phyloP scores from a whole-genome alignment of 805 yeast genomes.

The Lipomyces spencermartinsiae region DNA sequence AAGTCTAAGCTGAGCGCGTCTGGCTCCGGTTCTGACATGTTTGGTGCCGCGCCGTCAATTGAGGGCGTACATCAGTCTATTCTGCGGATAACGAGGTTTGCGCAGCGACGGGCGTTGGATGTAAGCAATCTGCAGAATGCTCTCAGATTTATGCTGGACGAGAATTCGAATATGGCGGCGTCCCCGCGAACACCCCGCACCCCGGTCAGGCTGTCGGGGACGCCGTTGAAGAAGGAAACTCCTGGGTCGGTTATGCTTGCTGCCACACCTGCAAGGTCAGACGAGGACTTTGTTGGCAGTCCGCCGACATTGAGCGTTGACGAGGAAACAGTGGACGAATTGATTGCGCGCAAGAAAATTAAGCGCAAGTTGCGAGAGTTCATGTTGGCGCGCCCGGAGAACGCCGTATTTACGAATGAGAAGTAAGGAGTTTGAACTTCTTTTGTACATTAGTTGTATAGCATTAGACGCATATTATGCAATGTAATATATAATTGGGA shows the following conservation, averaged over 20 bases:
- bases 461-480: not conserved
- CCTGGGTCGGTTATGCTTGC: not conserved
- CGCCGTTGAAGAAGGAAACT: not conserved
- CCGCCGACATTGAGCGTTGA: constrained; percentile 16
- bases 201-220: not conserved
- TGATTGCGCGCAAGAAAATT: constrained; percentile 16
- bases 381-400: constrained; percentile 14
- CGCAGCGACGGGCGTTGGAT: constrained; percentile 26
- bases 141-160: not conserved
- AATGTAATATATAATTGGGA: not conserved
- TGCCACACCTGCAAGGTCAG: not conserved
- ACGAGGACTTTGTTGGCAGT: not conserved
- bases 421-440: not conserved
- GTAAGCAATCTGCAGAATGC: constrained; percentile 21
- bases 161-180: not conserved
- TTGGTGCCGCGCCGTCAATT: constrained; percentile 17
- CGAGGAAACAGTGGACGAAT: constrained; percentile 29
- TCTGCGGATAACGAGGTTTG: constrained; percentile 28
- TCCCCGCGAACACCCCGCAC: constrained; percentile 5
- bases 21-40: not conserved
- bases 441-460: not conserved
- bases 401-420: constrained; percentile 18
- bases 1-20: constrained; percentile 27
- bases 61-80: constrained; percentile 32
- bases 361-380: constrained; percentile 9